Percentiles rank a stretch among this genome's conserved stretches.
Conservation (phyloP, 2,329 filamentous ascomycete species). For the Xylaria sp. region DNA sequence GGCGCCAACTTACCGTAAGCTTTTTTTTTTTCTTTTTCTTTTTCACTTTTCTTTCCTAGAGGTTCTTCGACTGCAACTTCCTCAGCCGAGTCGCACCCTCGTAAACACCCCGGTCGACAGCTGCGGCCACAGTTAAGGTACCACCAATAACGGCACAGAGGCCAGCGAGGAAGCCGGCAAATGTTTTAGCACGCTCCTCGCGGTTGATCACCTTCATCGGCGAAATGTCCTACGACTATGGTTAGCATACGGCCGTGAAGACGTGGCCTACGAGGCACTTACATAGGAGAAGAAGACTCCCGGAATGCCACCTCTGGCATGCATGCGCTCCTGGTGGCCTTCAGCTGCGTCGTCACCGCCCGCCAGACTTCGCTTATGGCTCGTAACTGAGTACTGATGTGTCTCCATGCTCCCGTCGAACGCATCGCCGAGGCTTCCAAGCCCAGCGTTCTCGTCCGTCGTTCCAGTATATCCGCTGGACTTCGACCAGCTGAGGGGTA, state of each 20-base stretch:
- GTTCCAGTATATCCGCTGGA: constrained; percentile 40
- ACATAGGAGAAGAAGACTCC: constrained; percentile 99
- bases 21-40: too few species aligned
- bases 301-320: constrained; percentile 89
- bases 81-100: constrained; percentile 83
- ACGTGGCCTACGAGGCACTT: constrained; percentile 45
- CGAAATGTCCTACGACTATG: constrained; percentile 77
- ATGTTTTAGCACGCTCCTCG: constrained; percentile 85
- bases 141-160: constrained; percentile 94
- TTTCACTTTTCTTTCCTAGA: too few species aligned
- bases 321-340: constrained; percentile 88
- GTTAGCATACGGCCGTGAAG: constrained; percentile 23
- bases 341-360: constrained; percentile 85
- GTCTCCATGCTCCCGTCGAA: constrained; percentile 86
- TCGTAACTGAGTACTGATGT: constrained; percentile 97
- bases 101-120: constrained; percentile 87
- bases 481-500: constrained; percentile 80
- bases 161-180: constrained; percentile 89
- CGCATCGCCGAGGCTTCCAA: constrained; percentile 70
- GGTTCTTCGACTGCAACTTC: constrained; percentile 75
- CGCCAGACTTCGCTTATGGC: constrained; percentile 84
- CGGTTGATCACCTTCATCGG: constrained; percentile 99
- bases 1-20: constrained; percentile 25
- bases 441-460: constrained; percentile 57
- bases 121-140: constrained; percentile 92